These are phyloP conservation scores for Penicillium janthinellum DNA, from an alignment of 2,329 filamentous ascomycete species.

Conservation along the genomic window DNA sequence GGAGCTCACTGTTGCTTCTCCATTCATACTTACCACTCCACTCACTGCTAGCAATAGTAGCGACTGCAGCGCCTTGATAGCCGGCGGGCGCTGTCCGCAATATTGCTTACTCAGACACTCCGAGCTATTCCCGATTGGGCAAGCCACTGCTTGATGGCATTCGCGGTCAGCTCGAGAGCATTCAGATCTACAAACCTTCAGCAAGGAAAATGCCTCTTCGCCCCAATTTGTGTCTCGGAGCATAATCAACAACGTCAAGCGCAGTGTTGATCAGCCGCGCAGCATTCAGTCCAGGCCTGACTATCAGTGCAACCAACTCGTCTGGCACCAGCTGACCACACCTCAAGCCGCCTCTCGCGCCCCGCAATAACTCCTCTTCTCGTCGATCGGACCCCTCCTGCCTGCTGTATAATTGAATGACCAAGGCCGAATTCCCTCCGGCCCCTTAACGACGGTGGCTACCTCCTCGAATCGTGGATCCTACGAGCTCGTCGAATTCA, in stretches of 20 bases:
- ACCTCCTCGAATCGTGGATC: slow-evolving; percentile 26
- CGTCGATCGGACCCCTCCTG: slow-evolving; percentile 11
- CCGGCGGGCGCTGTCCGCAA: neutral
- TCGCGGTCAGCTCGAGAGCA: slow-evolving; percentile 3
- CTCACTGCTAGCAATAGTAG: neutral
- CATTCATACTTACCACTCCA: neutral
- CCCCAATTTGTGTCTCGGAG: slow-evolving; percentile 8
- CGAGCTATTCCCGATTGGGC: slow-evolving; percentile 16
- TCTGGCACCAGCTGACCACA: slow-evolving; percentile 20
- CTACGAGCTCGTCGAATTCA: slow-evolving; percentile 39
- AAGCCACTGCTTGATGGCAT: slow-evolving; percentile 21
- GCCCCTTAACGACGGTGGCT: slow-evolving; percentile 27
- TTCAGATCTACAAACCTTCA: neutral
- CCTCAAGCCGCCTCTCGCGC: slow-evolving; percentile 14
- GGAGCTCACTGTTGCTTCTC: neutral
- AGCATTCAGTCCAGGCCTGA: slow-evolving; percentile 17
- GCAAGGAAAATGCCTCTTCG: neutral
- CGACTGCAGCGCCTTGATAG: slow-evolving; percentile 8
- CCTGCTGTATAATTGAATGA: slow-evolving; percentile 13
- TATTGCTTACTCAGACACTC: slow-evolving; percentile 18
- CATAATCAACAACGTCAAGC: slow-evolving; percentile 6
- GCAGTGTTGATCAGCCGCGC: slow-evolving; percentile 8
- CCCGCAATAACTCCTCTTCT: slow-evolving; percentile 16
- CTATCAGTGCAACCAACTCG: slow-evolving; percentile 26
- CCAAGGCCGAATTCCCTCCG: slow-evolving; percentile 20